phyloP scores from a whole-genome alignment of 139 green algal species.

The Nannochloris sp. region DNA sequence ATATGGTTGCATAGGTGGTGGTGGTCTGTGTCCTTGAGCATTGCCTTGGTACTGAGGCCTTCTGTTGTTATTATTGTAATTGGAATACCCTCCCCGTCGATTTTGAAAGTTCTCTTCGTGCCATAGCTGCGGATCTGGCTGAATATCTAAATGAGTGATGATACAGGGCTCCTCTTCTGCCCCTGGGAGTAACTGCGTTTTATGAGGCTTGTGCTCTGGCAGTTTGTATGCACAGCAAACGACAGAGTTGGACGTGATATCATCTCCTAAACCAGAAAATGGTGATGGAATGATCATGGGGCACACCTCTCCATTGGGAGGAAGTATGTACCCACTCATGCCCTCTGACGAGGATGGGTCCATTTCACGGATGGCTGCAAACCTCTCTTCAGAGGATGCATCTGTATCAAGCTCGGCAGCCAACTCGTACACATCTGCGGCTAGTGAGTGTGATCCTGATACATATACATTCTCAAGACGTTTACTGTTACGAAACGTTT shows the following conservation, averaged over 20 bases:
- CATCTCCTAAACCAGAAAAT: slow-evolving; percentile 49
- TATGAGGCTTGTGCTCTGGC: slow-evolving; percentile 49
- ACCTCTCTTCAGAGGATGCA: not conserved
- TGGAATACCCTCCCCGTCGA: not conserved
- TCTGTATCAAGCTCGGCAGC: slow-evolving; percentile 24
- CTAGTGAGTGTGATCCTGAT: slow-evolving; percentile 58
- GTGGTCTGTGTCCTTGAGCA: not conserved
- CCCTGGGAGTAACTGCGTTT: slow-evolving; percentile 20
- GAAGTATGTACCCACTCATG: slow-evolving; percentile 61
- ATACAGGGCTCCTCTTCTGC: slow-evolving; percentile 21
- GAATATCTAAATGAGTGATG: slow-evolving; percentile 35
- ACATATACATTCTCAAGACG: slow-evolving; percentile 73
- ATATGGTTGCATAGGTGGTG: too few species aligned
- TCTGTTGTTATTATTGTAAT: slow-evolving; percentile 3
- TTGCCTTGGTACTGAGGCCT: not conserved
- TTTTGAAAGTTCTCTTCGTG: slow-evolving; percentile 30
- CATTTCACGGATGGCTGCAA: slow-evolving; percentile 6
- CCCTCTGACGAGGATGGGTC: slow-evolving; percentile 34
- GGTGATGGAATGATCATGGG: slow-evolving; percentile 61
- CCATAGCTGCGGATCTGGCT: slow-evolving; percentile 37
- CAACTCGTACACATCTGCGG: slow-evolving; percentile 55
- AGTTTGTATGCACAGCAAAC: slow-evolving; percentile 54
- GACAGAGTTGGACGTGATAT: slow-evolving; percentile 68
- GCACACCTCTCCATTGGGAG: slow-evolving; percentile 60
- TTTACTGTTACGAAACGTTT: slow-evolving; percentile 51